Conservation (phyloP, 805 yeast species). For the Kurtzmaniella fragi region DNA sequence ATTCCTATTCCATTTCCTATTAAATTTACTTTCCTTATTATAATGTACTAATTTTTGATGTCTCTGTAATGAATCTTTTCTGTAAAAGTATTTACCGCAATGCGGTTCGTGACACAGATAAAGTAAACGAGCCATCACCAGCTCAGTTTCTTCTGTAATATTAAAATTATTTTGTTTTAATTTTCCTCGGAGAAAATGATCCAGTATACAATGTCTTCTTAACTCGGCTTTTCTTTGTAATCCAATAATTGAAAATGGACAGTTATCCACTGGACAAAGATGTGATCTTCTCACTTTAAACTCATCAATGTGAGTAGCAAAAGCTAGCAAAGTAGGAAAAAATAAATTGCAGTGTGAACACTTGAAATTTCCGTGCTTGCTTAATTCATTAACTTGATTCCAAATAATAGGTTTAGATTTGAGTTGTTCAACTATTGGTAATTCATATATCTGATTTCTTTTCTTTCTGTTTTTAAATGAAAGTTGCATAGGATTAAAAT, state of each 20-base stretch:
- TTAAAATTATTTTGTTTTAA: constrained; percentile 4
- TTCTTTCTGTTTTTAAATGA: no score
- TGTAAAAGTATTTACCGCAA: constrained; percentile 46
- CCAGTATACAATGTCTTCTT: constrained; percentile 18
- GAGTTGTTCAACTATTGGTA: not conserved
- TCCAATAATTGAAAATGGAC: constrained; percentile 27
- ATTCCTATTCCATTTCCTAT: not conserved
- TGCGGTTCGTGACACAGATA: constrained; percentile 14
- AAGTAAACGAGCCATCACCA: constrained; percentile 8
- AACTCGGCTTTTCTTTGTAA: constrained; percentile 23
- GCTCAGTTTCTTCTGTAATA: not conserved
- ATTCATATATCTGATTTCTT: not conserved
- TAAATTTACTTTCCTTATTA: constrained; percentile 11
- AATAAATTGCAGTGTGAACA: constrained; percentile 7
- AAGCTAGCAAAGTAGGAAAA: constrained; percentile 8
- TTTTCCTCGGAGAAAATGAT: constrained; percentile 3
- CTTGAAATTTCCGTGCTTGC: not conserved
- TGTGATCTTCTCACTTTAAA: constrained; percentile 10
- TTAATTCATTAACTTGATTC: not conserved
- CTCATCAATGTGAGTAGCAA: constrained; percentile 17
- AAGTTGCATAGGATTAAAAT: no score
- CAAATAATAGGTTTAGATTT: not conserved
- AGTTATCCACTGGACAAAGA: constrained; percentile 23
- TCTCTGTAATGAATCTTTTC: constrained; percentile 51
- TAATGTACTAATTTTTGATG: constrained; percentile 50